These are phyloP conservation scores for Periconia macrospinosa DNA, from an alignment of 2,329 filamentous ascomycete species.

Conservation along the genomic window DNA sequence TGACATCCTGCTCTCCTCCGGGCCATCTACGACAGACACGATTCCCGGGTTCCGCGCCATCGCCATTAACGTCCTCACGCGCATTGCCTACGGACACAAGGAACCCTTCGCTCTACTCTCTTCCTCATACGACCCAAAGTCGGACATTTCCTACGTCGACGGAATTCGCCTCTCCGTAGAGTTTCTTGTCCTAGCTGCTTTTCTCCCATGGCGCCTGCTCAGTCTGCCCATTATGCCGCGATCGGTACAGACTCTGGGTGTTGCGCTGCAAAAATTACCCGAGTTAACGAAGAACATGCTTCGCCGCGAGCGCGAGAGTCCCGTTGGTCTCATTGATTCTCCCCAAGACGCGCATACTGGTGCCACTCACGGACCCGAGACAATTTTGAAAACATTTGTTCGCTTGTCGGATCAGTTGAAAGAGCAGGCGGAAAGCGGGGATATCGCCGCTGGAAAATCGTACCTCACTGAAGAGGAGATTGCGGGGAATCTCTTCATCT, in stretches of 20 bases:
- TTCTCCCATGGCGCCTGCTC: slow-evolving; percentile 3
- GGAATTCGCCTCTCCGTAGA: not conserved
- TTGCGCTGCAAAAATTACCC: not conserved
- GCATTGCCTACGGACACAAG: not conserved
- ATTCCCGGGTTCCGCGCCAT: not conserved
- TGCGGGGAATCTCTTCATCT: slow-evolving; percentile 35
- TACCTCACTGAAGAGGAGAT: slow-evolving; percentile 25
- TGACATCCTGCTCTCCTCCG: not conserved
- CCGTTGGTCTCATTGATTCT: slow-evolving; percentile 22
- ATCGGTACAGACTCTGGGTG: not conserved
- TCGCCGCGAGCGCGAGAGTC: slow-evolving; percentile 17
- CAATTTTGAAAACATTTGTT: slow-evolving; percentile 37
- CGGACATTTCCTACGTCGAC: not conserved
- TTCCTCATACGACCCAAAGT: slow-evolving; percentile 23
- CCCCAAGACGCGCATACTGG: not conserved
- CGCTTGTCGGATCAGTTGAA: slow-evolving; percentile 10
- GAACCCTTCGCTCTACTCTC: slow-evolving; percentile 34
- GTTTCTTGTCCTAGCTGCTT: not conserved
- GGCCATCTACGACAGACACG: not conserved
- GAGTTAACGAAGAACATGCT: slow-evolving; percentile 20
- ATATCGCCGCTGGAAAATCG: not conserved
- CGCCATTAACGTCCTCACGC: not conserved
- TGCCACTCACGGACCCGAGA: slow-evolving; percentile 6
- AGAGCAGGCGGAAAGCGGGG: not conserved
- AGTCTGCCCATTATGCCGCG: not conserved